Evolutionary conservation across 1,284 basidiomycete species (phyloP), one percentile per base, ranked within the genome.

Genomic region (Earliella scabrosa): DNA sequence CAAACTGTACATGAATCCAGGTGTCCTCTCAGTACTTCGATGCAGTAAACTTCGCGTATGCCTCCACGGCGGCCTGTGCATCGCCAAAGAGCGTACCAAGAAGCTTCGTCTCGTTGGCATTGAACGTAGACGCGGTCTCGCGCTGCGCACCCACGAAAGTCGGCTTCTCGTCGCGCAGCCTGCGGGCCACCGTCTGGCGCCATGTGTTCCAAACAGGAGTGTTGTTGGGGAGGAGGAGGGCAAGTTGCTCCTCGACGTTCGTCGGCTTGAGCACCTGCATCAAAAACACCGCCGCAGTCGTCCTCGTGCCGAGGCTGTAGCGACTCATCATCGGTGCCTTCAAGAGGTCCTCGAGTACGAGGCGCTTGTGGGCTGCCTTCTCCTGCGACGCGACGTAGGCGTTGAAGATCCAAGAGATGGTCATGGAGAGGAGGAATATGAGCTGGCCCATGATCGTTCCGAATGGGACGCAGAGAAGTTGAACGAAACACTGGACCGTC

Each of bases 211-310:
- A 63, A 13, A 59, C 58, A 24, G 53, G 61, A 7, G 61, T 63
- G 47, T 59, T 63, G 55, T 63, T 63, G 24, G 61, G 61, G 11
- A 63, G 49, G 27, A 63, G 55, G 24, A 34, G 47, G 5, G 54
- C 50, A 16, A 63, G 61, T 41, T 63, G 61, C 41, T 59, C 61
- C 45, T 63, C 61, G 24, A 59, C 26, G 44, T 63, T 51, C 45
- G 45, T 18, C 3, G 58, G 58, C 35, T 56, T 49, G 39, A 63
- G 26, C 24, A 57, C 52, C 44, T 58, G 61, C 58, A 59, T 58
- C 32, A 63, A 23, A 50, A 63, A 58, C 7, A 63, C 61, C 0
- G 56, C 61, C 32, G 58, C 56, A 26, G 50, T 32, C 6, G 58
- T 49, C 38, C 61, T 45, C 10, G 61, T 59, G n/a, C 61, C 61